Base-by-base conservation (phyloP, 306 rosid genomes). In the Alnus rubra region DNA sequence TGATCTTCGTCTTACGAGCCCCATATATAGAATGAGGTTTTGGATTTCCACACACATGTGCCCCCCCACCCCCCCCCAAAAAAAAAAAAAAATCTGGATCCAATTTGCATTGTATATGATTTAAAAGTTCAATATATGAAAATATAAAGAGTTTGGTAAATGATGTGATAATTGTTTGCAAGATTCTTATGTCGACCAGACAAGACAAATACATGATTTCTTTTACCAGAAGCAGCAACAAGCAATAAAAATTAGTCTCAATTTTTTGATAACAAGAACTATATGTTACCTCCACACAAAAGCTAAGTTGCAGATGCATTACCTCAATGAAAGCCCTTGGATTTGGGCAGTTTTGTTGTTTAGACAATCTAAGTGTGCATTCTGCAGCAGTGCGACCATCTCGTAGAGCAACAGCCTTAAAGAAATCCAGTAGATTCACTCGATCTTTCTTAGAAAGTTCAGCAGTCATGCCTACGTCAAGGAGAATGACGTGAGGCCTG, bases 401-500 rank as follows among this genome's bases (percentile, higher is more conserved):
- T 79, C 58, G 85, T 68, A 89, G 85, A n/a, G 96, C 88, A 78
- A 93, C 75, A 68, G 94, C 96, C 87, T 89, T 93, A 72, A 93
- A 90, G 56, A 93, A 89, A 23, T 89, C 91, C 30, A 93, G 82
- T 76, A 90, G 75, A 80, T 80, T 74, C 69, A 54, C 78, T 69
- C 69, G 84, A 60, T 93, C 94, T 73, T 79, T 78, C 83, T 83
- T 89, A 23, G 92, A 87, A 84, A 91, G 96, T 56, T 90, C 92
- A 44, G 96, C 86, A 52, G 90, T 89, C 92, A 93, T 81, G 78
- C 97, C 97, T 23, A 93, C 97, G 73, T 93, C 94, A 76, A 93
- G 97, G 88, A 93, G 90, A 82, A 93, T 59, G 76, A 93, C 92
- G 84, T 89, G 97, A 74, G 97, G 97, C 87, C 63, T 89, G 63